Conservation (phyloP, 2,329 filamentous ascomycete genomes). For the Escovopsis weberi region DNA sequence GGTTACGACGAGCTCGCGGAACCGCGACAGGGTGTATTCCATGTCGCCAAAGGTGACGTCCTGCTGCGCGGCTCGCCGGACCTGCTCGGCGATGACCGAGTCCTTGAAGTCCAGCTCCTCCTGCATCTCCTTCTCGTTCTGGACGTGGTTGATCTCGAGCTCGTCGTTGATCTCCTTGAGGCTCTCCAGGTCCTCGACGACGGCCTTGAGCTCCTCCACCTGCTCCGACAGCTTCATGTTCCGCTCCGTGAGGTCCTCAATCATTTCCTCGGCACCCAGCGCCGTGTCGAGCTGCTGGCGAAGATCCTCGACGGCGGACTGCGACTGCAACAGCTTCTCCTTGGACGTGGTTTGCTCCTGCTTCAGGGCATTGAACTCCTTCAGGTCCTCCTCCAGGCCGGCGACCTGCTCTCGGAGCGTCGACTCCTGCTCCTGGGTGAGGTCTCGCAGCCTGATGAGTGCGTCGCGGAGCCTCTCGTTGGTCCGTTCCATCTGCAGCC, state of each 20-base stretch:
- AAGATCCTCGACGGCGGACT: slow-evolving; percentile 69
- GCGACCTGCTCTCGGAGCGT: slow-evolving; percentile 65
- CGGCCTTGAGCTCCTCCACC: slow-evolving; percentile 66
- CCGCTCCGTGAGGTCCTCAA: slow-evolving; percentile 78
- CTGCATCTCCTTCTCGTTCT: slow-evolving; percentile 87
- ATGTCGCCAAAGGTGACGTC: slow-evolving; percentile 72
- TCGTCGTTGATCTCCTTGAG: slow-evolving; percentile 91
- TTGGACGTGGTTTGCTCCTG: slow-evolving; percentile 56
- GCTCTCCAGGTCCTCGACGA: slow-evolving; percentile 76
- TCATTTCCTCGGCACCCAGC: slow-evolving; percentile 80
- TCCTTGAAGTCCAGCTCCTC: slow-evolving; percentile 87
- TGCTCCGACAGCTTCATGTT: slow-evolving; percentile 74
- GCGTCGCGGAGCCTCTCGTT: slow-evolving; percentile 82
- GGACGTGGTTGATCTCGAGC: slow-evolving; percentile 81
- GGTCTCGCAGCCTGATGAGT: slow-evolving; percentile 67
- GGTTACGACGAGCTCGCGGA: slow-evolving; percentile 75
- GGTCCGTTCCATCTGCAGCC: slow-evolving; percentile 80
- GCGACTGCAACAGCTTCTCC: slow-evolving; percentile 57
- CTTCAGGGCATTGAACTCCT: slow-evolving; percentile 51
- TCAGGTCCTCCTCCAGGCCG: slow-evolving; percentile 56
- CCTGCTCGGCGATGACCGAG: slow-evolving; percentile 67
- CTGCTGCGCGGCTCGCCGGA: slow-evolving; percentile 57
- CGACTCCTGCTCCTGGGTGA: slow-evolving; percentile 72
- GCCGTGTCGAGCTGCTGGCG: slow-evolving; percentile 84
- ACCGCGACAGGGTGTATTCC: slow-evolving; percentile 78